A percentile compares a stretch with the other conserved stretches of the same genome.
Conservation (phyloP, 768 basidiomycete genomes). For the Boletellus emodensis region DNA sequence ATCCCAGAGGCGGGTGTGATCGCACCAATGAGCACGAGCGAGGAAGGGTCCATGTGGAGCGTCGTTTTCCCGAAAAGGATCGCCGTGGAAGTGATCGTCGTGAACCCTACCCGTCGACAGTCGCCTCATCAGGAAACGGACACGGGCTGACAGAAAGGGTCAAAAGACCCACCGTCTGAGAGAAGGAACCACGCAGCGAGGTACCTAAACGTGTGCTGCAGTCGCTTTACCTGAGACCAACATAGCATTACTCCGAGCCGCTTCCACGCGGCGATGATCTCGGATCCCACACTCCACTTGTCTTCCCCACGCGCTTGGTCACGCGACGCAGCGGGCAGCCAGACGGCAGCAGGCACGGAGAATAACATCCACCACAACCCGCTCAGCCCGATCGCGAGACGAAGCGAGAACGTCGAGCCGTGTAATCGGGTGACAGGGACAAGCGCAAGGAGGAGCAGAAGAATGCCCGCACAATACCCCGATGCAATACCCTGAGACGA, state of each 20-base stretch:
- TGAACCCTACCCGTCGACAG: constrained; percentile 42
- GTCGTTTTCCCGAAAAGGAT: constrained; percentile 90
- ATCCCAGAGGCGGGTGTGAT: constrained; percentile 79
- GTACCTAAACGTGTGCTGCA: constrained; percentile 84
- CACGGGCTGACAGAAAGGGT: too few relatives aligned
- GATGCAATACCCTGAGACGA: constrained; percentile 84
- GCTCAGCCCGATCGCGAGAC: constrained; percentile 79
- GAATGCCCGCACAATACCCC: constrained; percentile 82
- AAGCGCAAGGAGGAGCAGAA: constrained; percentile 66
- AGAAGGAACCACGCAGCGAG: constrained; percentile 93
- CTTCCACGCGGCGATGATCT: constrained; percentile 71
- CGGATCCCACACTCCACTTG: constrained; percentile 44
- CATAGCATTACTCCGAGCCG: constrained; percentile 71
- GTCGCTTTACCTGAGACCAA: constrained; percentile 64
- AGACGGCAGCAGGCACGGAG: constrained; percentile 72
- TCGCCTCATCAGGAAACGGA: not conserved
- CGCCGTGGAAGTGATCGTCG: constrained; percentile 89
- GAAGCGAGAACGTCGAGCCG: constrained; percentile 73
- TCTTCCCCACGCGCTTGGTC: constrained; percentile 1
- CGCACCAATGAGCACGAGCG: constrained; percentile 75
- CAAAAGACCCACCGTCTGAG: constrained; percentile 64
- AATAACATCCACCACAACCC: constrained; percentile 88
- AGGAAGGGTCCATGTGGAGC: constrained; percentile 72
- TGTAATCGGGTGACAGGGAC: constrained; percentile 72
- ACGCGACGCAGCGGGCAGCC: constrained; percentile 49